These are phyloP conservation scores for Eucalyptus regnans DNA, from an alignment of 345 rosid species.

Conservation along the genomic window DNA sequence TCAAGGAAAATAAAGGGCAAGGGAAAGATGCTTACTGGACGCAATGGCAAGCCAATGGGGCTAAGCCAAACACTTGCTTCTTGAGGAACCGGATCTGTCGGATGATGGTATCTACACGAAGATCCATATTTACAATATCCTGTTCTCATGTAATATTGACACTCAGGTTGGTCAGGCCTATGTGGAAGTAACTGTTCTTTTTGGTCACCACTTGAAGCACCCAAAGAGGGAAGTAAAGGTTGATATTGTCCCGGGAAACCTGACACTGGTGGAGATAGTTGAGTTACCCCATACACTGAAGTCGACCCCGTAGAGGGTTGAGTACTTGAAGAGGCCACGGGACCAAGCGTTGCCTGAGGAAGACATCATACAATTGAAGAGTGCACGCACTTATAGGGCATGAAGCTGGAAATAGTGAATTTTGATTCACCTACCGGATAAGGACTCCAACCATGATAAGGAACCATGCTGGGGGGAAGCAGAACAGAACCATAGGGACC, in stretches of 20 bases:
- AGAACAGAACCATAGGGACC: constrained; percentile 73
- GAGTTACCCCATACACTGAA: constrained; percentile 45
- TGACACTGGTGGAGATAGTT: constrained; percentile 56
- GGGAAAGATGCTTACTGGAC: constrained; percentile 51
- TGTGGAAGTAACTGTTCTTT: constrained; percentile 66
- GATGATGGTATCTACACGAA: constrained; percentile 92
- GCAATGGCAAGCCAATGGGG: constrained; percentile 77
- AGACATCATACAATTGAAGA: not conserved
- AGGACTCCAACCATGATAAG: constrained; percentile 60
- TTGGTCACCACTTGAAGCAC: constrained; percentile 47
- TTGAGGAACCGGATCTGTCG: constrained; percentile 37
- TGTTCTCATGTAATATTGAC: constrained; percentile 78
- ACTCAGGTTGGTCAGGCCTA: constrained; percentile 87
- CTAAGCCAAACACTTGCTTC: constrained; percentile 40
- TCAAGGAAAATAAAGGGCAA: not conserved
- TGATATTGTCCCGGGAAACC: constrained; percentile 51
- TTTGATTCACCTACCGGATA: constrained; percentile 43
- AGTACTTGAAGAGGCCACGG: constrained; percentile 37
- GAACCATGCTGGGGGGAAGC: constrained; percentile 61
- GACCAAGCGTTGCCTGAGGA: constrained; percentile 47
- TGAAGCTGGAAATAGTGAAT: not conserved
- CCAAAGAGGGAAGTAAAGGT: constrained; percentile 23
- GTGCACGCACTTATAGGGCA: not conserved
- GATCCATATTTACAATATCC: constrained; percentile 89
- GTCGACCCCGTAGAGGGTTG: constrained; percentile 48